Conservation (phyloP, 306 rosid genomes). For the Ormosia emarginata region DNA sequence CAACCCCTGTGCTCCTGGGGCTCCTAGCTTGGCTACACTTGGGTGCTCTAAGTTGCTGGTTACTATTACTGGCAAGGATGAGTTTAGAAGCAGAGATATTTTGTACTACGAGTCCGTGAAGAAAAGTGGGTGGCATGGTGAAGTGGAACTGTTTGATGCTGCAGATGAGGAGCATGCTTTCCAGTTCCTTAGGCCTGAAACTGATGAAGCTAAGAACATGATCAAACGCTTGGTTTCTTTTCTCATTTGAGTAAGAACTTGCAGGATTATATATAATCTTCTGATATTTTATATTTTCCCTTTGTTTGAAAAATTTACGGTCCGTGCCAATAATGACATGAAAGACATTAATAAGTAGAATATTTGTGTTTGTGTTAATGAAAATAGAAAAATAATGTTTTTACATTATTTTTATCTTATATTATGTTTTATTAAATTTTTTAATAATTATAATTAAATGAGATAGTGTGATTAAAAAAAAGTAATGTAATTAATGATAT, state of each 20-base stretch:
- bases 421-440: no score
- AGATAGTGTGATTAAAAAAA: no score
- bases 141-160: slow-evolving; percentile 30
- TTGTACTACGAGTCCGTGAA: slow-evolving; percentile 21
- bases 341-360: no score
- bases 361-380: no score
- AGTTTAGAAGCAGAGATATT: slow-evolving; percentile 32
- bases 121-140: slow-evolving; percentile 42
- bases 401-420: no score
- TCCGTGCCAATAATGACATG: background rate
- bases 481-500: no score
- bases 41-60: slow-evolving; percentile 36
- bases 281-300: background rate
- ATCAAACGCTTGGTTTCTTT: slow-evolving; percentile 30
- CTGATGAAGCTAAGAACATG: background rate
- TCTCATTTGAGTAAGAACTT: background rate
- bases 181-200: slow-evolving; percentile 22
- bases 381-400: no score
- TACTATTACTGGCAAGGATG: slow-evolving; percentile 32
- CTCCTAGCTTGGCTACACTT: slow-evolving; percentile 47
- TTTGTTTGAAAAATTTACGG: background rate
- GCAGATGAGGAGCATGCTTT: slow-evolving; percentile 35
- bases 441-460: no score
- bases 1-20: slow-evolving; percentile 30
- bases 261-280: background rate